Percentiles rank a stretch among this genome's conserved stretches.
Evolutionary conservation across 179 eudicot species (phyloP).

Genomic region (Beta macrorhiza): DNA sequence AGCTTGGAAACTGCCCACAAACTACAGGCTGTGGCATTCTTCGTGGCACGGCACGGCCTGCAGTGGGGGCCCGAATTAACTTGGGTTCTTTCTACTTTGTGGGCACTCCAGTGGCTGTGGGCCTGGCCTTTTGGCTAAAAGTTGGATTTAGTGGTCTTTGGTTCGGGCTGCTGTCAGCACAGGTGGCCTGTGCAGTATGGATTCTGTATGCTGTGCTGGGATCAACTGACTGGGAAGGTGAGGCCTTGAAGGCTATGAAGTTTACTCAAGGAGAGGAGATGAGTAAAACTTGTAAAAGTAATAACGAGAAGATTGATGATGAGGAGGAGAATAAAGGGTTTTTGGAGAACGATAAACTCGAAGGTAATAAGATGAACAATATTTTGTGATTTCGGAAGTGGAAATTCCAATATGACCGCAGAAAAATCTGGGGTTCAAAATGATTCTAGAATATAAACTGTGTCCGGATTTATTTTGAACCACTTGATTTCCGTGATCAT

Average conservation of each 20-base stretch:
- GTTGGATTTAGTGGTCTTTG: constrained; percentile 82
- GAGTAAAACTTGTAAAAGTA: constrained; percentile 18
- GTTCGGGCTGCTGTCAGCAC: constrained; percentile 85
- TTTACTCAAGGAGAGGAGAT: constrained; percentile 47
- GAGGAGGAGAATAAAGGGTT: constrained; percentile 27
- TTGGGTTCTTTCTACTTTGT: constrained; percentile 83
- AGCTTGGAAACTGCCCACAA: constrained; percentile 94
- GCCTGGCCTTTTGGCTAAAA: constrained; percentile 61
- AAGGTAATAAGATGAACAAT: constrained; percentile 16
- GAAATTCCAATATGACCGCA: too few relatives aligned
- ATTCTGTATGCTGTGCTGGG: constrained; percentile 55
- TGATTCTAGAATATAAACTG: too few relatives aligned
- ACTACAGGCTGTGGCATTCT: constrained; percentile 95
- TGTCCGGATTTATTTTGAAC: too few relatives aligned
- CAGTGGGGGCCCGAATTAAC: constrained; percentile 82
- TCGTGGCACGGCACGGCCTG: constrained; percentile 88
- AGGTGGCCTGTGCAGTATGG: constrained; percentile 67
- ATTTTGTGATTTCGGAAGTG: constrained; percentile 11
- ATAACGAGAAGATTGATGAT: constrained; percentile 25
- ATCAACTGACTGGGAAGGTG: constrained; percentile 80
- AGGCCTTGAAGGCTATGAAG: constrained; percentile 62
- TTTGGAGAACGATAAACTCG: constrained; percentile 23
- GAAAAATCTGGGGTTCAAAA: too few relatives aligned
- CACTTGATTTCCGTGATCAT: too few relatives aligned
- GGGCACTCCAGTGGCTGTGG: constrained; percentile 89